Evolutionary conservation across 2,329 filamentous ascomycete species (phyloP), one percentile per base, ranked within the genome.

Genomic region (Ilyonectria robusta): DNA sequence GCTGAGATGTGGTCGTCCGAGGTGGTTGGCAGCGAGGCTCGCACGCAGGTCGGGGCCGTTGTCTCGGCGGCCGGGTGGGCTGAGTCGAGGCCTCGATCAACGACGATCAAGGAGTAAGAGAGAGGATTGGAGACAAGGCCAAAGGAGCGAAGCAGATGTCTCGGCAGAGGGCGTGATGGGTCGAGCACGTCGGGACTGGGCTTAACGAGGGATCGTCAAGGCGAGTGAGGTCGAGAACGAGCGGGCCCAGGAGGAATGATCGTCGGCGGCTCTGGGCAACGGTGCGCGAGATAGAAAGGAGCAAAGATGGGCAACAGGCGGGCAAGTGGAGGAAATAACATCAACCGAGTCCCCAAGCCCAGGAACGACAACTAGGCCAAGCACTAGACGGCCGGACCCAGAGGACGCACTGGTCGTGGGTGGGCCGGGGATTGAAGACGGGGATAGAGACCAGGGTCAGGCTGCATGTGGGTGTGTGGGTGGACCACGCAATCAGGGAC

Each of bases 221-320:
- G 50, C 42, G 44, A 59, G 50, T 53, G 44, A 59, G 47, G 65
- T 66, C 66, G 69, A 70, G 23, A 70, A 69, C 58, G 44, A 59
- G 68, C 68, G 65, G 65, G 60, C 65, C 71, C 53, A 58, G 70
- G 62, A 72, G 67, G 66, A 74, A 68, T 68, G 74, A 76, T 75
- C 70, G 74, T 62, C 73, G 60, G 65, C 67, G 68, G 69, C 65
- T 72, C 70, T 70, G 40, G 70, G 48, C 62, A 67, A 71, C 63
- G 65, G 70, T 66, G 56, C 68, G 63, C 31, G 62, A 59, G 64
- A 33, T 53, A 59, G 71, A 70, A 73, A 62, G 68, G 66, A 67
- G 63, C 64, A 67, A 67, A 69, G 67, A 68, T 68, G 68, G 55
- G 59, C 65, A 35, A 50, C 42, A 48, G 31, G 62, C 29, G 47